Evolutionary conservation across 768 basidiomycete species (phyloP).

Genomic region (Xanthoconium purpureum): DNA sequence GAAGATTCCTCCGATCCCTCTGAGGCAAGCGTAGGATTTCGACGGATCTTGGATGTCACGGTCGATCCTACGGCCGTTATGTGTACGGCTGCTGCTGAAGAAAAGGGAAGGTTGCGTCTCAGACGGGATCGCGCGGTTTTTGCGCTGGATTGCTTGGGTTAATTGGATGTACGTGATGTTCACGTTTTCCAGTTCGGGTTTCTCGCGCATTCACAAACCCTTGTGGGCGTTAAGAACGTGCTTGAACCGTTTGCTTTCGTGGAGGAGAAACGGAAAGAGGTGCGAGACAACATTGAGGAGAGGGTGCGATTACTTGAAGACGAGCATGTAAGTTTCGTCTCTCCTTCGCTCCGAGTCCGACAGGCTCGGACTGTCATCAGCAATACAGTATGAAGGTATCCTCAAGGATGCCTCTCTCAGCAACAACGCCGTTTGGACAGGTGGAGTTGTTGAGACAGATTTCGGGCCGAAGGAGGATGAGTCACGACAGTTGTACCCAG

Average conservation of each 20-base stretch:
- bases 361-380: too few relatives aligned
- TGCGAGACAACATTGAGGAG: conserved; percentile 61
- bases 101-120: conserved; percentile 51
- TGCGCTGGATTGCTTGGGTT: conserved; percentile 82
- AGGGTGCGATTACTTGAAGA: conserved; percentile 64
- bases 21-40: conserved; percentile 17
- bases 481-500: too few relatives aligned
- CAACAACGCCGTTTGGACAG: conserved; percentile 61
- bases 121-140: conserved; percentile 84
- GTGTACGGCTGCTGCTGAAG: conserved; percentile 65
- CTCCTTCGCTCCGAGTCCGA: too few relatives aligned
- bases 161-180: conserved; percentile 77
- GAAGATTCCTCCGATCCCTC: conserved; percentile 28
- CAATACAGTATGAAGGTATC: conserved; percentile 17
- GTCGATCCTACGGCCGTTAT: conserved; percentile 81
- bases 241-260: conserved; percentile 72
- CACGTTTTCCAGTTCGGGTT: conserved; percentile 2
- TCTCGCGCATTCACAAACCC: neutral
- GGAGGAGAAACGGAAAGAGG: conserved; percentile 48
- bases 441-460: conserved; percentile 72
- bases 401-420: conserved; percentile 29
- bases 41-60: conserved; percentile 70
- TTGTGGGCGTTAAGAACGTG: conserved; percentile 43
- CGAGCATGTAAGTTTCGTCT: conserved; percentile 67
- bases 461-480: conserved; percentile 60